phyloP scores from a whole-genome alignment of 768 basidiomycete genomes.

The Rhodotorula diobovata region DNA sequence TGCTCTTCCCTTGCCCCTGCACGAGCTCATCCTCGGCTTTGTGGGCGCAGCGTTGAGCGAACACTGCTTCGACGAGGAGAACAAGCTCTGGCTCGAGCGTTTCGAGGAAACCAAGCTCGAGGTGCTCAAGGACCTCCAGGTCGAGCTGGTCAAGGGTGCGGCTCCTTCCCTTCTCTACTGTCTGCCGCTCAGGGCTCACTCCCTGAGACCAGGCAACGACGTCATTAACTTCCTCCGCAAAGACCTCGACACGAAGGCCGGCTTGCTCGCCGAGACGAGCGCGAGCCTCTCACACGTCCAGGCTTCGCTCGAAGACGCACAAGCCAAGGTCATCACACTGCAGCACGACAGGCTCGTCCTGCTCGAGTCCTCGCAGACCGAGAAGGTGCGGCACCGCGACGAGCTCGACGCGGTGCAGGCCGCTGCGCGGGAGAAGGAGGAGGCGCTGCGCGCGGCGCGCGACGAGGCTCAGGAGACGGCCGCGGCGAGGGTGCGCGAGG shows the following conservation, averaged over 20 bases:
- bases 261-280: slow-evolving; percentile 19
- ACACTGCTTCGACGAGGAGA: not conserved
- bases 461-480: not conserved
- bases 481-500: not conserved
- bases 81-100: slow-evolving; percentile 2
- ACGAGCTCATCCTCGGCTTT: not conserved
- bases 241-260: slow-evolving; percentile 18
- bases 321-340: not conserved
- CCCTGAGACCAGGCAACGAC: slow-evolving; percentile 3
- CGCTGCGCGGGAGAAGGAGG: not conserved
- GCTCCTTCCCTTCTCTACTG: not conserved
- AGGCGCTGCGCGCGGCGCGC: not conserved
- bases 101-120: slow-evolving; percentile 18
- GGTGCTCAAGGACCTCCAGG: not conserved
- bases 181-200: too few species aligned
- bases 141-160: slow-evolving; percentile 12
- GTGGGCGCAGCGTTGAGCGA: not conserved
- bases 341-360: too few species aligned
- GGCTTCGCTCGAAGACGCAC: not conserved
- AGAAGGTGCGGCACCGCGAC: not conserved
- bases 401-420: not conserved
- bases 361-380: not conserved
- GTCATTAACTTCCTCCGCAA: slow-evolving; percentile 17
- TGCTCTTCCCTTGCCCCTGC: not conserved
- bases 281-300: not conserved